phyloP scores from a whole-genome alignment of 352 stramenopile species.

The Saprolegnia diclina region DNA sequence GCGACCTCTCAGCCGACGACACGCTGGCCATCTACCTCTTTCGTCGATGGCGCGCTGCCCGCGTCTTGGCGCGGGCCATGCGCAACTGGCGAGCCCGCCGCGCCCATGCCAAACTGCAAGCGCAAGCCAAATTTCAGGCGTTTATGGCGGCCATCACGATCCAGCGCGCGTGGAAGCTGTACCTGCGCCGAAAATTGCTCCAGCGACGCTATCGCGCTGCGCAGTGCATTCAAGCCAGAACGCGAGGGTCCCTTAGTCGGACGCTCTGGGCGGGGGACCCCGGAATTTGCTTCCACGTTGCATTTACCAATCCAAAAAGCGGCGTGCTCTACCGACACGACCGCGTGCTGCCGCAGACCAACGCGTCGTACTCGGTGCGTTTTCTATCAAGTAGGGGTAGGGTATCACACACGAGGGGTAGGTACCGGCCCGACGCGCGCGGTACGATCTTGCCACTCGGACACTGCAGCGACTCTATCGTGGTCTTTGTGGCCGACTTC shows the following conservation, averaged over 20 bases:
- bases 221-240: slow-evolving; percentile 44
- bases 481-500: slow-evolving; percentile 45
- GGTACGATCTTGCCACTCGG: slow-evolving; percentile 34
- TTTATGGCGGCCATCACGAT: slow-evolving; percentile 52
- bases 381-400: background rate
- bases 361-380: slow-evolving; percentile 48
- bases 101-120: slow-evolving; percentile 31
- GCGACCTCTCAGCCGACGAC: slow-evolving; percentile 36
- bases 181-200: slow-evolving; percentile 40
- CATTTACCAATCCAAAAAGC: slow-evolving; percentile 38
- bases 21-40: slow-evolving; percentile 35
- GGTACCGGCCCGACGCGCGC: slow-evolving; percentile 37
- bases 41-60: slow-evolving; percentile 40
- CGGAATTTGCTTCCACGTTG: slow-evolving; percentile 35
- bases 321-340: slow-evolving; percentile 49
- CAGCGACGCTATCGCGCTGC: slow-evolving; percentile 48
- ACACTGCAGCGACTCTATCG: slow-evolving; percentile 52
- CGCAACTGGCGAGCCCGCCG: slow-evolving; percentile 38
- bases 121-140: slow-evolving; percentile 37
- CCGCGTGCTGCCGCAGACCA: slow-evolving; percentile 38
- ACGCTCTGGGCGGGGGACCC: slow-evolving; percentile 61
- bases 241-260: slow-evolving; percentile 61
- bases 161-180: slow-evolving; percentile 51
- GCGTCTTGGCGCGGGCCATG: slow-evolving; percentile 45
- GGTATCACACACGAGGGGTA: slow-evolving; percentile 2